These are phyloP conservation scores for Marasmius oreades DNA, from an alignment of 1,284 basidiomycete species.

Conservation along the genomic window DNA sequence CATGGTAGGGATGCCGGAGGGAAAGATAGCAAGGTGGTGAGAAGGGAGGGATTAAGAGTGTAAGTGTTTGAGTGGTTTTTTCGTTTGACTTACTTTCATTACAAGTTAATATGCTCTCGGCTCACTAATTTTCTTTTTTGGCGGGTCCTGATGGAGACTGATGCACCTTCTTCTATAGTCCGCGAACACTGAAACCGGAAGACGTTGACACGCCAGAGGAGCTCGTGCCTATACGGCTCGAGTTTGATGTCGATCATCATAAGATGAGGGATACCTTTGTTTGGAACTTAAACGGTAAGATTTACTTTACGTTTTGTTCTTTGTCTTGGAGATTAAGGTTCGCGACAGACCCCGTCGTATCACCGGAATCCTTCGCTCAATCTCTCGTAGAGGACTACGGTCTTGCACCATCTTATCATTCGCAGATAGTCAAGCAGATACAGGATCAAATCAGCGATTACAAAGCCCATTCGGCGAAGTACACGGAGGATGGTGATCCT, in stretches of 20 bases:
- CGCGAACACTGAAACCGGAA: conserved; percentile 54
- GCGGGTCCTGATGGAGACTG: conserved; percentile 11
- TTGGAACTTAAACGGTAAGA: conserved; percentile 90
- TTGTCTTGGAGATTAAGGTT: conserved; percentile 1
- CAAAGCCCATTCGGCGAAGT: conserved; percentile 55
- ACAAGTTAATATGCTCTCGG: too few relatives aligned
- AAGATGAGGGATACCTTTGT: conserved; percentile 95
- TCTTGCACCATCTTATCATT: conserved; percentile 69
- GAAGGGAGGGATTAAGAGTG: conserved; percentile 71
- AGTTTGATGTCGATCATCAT: conserved; percentile 90
- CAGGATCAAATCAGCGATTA: conserved; percentile 86
- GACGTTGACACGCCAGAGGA: conserved; percentile 67
- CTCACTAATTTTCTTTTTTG: too few relatives aligned
- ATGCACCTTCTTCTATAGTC: conserved; percentile 35
- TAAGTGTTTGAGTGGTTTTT: too few relatives aligned
- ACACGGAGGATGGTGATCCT: conserved; percentile 40
- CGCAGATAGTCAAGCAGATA: conserved; percentile 79
- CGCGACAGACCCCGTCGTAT: conserved; percentile 75
- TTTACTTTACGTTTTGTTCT: not conserved
- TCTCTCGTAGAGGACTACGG: conserved; percentile 90
- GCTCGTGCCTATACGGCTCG: conserved; percentile 91
- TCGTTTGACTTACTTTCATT: too few relatives aligned
- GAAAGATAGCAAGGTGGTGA: conserved; percentile 46
- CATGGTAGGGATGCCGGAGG: not conserved
- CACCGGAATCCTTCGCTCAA: conserved; percentile 88